Evolutionary conservation across 2,329 filamentous ascomycete genomes (phyloP), one percentile per base, ranked within the genome.

Genomic region (Cladophialophora immunda): DNA sequence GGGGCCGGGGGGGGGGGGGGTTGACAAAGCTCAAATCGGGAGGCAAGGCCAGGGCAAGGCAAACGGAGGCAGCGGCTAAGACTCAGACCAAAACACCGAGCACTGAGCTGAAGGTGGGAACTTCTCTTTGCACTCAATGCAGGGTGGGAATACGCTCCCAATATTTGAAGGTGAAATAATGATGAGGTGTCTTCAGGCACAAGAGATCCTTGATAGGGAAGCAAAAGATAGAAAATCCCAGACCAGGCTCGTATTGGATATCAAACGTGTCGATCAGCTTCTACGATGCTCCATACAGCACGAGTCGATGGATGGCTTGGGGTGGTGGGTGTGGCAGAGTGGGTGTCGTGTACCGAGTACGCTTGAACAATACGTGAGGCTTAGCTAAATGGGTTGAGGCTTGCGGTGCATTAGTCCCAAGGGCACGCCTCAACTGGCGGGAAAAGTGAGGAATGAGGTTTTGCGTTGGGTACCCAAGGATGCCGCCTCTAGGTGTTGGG

Each of bases 241-340:
- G 32, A 61, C 58, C 47, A 61, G 15, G n/a, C 58, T 50, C 30
- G 9, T 38, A 25, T 11, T 38, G 58, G 58, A 38, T 52, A 54
- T 61, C 9, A 32, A 27, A 29, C 50, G 58, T 61, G 58, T 61
- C 58, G 58, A 61, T 61, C 58, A 34, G 47, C 22, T 61, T 61
- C 58, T 27, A 54, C 47, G 32, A 36, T 38, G 19, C 29, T 61
- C 58, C 45, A 50, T 41, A 36, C 52, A 15, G 32, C 17, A 19
- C 27, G 41, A 30, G n/a, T 58, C 27, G n/a, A n/a, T 34, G 50
- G n/a, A 29, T 29, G 45, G 27, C 27, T 36, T 52, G 58, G 29
- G 17, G 15, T n/a, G 45, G 30, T 30, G 15, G 57, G 57, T 50
- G 57, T 50, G n/a, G n/a, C n/a, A n/a, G n/a, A 47, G 38, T 45